Percentiles rank a stretch among this genome's conserved stretches.
Evolutionary conservation across 805 yeast genomes (phyloP).

Genomic region (Cyberlindnera mississippiensis): DNA sequence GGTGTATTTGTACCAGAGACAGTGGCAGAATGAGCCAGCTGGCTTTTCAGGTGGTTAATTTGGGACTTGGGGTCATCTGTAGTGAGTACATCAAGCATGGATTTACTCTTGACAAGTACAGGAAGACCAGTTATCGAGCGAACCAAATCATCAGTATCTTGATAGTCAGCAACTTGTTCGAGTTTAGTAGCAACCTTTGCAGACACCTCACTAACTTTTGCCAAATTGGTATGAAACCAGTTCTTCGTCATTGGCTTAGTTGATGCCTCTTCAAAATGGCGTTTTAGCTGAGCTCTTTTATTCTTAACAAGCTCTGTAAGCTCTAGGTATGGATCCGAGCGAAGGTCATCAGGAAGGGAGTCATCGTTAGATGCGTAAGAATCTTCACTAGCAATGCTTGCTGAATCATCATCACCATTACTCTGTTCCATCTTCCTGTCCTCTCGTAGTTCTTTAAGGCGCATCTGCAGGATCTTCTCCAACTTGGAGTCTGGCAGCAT

Average conservation of each 20-base stretch:
- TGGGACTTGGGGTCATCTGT: constrained; percentile 6
- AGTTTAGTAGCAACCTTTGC: constrained; percentile 21
- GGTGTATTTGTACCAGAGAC: no score
- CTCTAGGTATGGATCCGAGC: constrained; percentile 3
- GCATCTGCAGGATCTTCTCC: constrained; percentile 3
- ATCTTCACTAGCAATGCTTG: constrained; percentile 2
- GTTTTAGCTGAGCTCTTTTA: constrained; percentile 4
- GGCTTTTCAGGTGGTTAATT: constrained; percentile 5
- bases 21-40: no score
- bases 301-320: constrained; percentile 7
- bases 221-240: constrained; percentile 13
- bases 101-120: constrained; percentile 18
- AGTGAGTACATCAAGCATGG: constrained; percentile 28
- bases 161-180: constrained; percentile 30
- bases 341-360: neutral
- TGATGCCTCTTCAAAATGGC: constrained; percentile 1
- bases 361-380: constrained; percentile 9
- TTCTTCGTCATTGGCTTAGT: neutral
- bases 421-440: neutral
- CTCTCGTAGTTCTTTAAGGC: constrained; percentile 4
- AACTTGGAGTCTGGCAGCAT: constrained; percentile 5
- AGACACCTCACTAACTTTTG: constrained; percentile 23
- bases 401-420: neutral
- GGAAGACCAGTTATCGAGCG: constrained; percentile 39
- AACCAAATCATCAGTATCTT: constrained; percentile 37